Base-by-base conservation (phyloP, 1,139 yeast species). In the Nakaseomyces sp. region DNA sequence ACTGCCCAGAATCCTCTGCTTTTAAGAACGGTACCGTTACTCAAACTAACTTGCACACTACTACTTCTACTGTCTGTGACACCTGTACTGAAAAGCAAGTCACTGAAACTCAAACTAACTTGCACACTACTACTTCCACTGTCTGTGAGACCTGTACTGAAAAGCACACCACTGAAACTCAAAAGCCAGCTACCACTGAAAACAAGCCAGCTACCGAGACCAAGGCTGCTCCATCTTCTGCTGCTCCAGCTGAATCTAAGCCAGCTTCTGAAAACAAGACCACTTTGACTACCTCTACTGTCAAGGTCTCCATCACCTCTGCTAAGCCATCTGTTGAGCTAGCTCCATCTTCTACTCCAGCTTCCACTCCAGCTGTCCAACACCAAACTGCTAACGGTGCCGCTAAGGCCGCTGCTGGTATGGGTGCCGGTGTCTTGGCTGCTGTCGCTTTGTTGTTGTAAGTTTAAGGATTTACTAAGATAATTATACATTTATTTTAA, bases 401-500 rank as follows among this genome's bases (percentile, higher is more conserved):
- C 19, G 42, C 31, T 22, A 38, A 31, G 35, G 33, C 40, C 15
- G 40, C 38, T 33, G 35, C 43, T 19, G 47, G 46, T 33, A 32
- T 45, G 38, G 47, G 47, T 42, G 43, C 44, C 15, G 40, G 37
- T 25, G 43, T 31, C 20, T 31, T 45, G 18, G 43, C 38, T 16
- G 43, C 43, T 18, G 43, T 28, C 19, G 43, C 43, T 17, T 24
- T 33, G 32, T 32, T 33, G 22, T 40, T 40, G 31, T 40, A 25
- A 33, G 31, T 26, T 8, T 29, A 29, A 10, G 32, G 12, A 15
- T 29, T 10, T 15, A 22, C 25, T 19, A 35, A 22, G 12, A 16
- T 18, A 16, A n/a, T 6, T 7, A 5, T n/a, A 29, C 16, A 12
- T 7, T 29, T 29, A 29, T 40, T 29, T 22, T 10, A 9, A 18